Evolutionary conservation across 371 early-diverging fungal species (phyloP), one percentile per base, ranked within the genome.

Genomic region (Rhizomucor miehei): DNA sequence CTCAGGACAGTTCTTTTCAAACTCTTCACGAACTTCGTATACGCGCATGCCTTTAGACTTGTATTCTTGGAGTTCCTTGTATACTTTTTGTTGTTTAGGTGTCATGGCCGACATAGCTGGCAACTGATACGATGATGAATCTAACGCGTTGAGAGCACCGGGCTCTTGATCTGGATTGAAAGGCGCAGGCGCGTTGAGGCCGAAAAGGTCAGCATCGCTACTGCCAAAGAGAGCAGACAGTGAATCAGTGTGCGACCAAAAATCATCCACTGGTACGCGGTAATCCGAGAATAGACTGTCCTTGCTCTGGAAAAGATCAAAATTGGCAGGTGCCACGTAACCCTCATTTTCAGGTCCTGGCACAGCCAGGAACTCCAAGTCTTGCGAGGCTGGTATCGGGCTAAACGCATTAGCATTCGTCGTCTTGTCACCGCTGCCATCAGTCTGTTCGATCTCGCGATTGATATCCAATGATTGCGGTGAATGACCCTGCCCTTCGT

Each of bases 161-260:
- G 54, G 54, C 36, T 54, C 46, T 21, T 25, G 23, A 36, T 53
- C 53, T 12, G 40, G 9, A 20, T 13, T 48, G 59, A 53, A 59
- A 5, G 51, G 36, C 10, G 52, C 41, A 19, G 76, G 58, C 3
- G 60, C 66, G 40, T 59, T 73, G 39, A 66, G 40, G 55, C 62
- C 60, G 56, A 67, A 65, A 12, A 71, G 53, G 44, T 62, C 62
- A n/a, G 12, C 47, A 16, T 48, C 60, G 2, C 45, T 47, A 8
- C 8, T 8, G 25, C 63, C 71, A 56, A 71, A 71, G 25, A 71
- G 43, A 20, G 46, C 21, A 4, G 67, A 17, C 19, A 54, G 17
- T n/a, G 41, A 3, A 44, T 56, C 62, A 24, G 62, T 56, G 8
- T 65, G 58, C 23, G 63, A 62, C 35, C 55, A 39, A 17, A 60